Evolutionary conservation across 768 basidiomycete species (phyloP).

Genomic region (Pleurotus giganteus): DNA sequence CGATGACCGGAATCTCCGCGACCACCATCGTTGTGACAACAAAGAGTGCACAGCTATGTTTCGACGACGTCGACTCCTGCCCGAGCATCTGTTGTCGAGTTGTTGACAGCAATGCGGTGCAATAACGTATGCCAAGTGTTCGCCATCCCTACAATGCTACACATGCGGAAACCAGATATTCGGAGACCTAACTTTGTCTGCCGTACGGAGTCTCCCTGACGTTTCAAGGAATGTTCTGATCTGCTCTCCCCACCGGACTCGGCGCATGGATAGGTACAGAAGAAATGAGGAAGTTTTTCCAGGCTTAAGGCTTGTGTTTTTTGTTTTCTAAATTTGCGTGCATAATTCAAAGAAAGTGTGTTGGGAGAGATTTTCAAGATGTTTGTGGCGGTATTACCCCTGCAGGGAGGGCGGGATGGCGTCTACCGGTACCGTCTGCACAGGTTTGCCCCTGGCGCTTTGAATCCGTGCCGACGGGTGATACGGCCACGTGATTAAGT

Average conservation of each 20-base stretch:
- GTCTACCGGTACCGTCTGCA: not conserved
- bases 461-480: not conserved
- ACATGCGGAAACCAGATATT: not conserved
- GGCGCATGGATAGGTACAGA: not conserved
- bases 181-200: not conserved
- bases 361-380: not conserved
- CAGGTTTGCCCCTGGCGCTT: not conserved
- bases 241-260: not conserved
- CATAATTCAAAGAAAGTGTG: not conserved
- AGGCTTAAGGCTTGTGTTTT: not conserved
- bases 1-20: not conserved
- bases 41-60: too few relatives aligned
- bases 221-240: not conserved
- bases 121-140: too few relatives aligned
- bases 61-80: too few relatives aligned
- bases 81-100: too few relatives aligned
- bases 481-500: not conserved
- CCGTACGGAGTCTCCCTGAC: not conserved
- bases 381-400: constrained; percentile 9
- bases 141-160: too few relatives aligned
- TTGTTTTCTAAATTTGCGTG: not conserved
- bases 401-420: constrained; percentile 1
- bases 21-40: not conserved
- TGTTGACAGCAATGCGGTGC: too few relatives aligned
- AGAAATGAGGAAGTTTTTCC: not conserved